A percentile compares a stretch with the other conserved stretches of the same genome.
These are phyloP conservation scores for Kwoniella sp. DNA, from an alignment of 768 basidiomycete genomes.

Conservation along the genomic window DNA sequence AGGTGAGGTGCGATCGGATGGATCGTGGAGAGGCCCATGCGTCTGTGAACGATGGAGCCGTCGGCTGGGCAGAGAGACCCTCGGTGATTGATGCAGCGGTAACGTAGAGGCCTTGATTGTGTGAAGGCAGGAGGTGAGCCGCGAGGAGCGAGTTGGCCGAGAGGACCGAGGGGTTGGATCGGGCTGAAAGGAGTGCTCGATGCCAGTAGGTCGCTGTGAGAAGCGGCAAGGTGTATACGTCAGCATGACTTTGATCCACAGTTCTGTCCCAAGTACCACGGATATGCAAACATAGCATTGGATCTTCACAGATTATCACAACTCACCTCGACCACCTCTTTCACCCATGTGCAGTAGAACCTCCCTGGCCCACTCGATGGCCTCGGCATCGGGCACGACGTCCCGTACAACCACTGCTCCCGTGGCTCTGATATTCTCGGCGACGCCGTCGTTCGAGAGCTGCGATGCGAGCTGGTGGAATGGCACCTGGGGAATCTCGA, in stretches of 20 bases:
- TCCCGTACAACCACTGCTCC: conserved; percentile 43
- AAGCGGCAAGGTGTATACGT: neutral
- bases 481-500: conserved; percentile 37
- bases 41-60: conserved; percentile 1
- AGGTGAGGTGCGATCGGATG: conserved; percentile 17
- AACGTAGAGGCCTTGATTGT: conserved; percentile 15
- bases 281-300: neutral
- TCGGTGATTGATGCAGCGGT: conserved; percentile 27
- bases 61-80: conserved; percentile 24
- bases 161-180: conserved; percentile 37
- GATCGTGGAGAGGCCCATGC: conserved; percentile 9
- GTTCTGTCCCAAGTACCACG: neutral
- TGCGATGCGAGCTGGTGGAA: conserved; percentile 28
- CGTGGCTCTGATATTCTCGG: conserved; percentile 24
- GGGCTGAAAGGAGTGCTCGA: conserved; percentile 28
- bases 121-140: conserved; percentile 14
- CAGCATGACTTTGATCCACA: no score
- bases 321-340: conserved; percentile 32
- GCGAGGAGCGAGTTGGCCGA: conserved; percentile 31
- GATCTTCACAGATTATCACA: neutral
- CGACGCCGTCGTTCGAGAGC: conserved; percentile 13
- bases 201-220: conserved; percentile 42
- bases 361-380: conserved; percentile 31
- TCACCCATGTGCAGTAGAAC: conserved; percentile 21
- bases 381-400: conserved; percentile 40